These are phyloP conservation scores for Xenoacremonium recifei DNA, from an alignment of 2,329 filamentous ascomycete species.

Conservation along the genomic window DNA sequence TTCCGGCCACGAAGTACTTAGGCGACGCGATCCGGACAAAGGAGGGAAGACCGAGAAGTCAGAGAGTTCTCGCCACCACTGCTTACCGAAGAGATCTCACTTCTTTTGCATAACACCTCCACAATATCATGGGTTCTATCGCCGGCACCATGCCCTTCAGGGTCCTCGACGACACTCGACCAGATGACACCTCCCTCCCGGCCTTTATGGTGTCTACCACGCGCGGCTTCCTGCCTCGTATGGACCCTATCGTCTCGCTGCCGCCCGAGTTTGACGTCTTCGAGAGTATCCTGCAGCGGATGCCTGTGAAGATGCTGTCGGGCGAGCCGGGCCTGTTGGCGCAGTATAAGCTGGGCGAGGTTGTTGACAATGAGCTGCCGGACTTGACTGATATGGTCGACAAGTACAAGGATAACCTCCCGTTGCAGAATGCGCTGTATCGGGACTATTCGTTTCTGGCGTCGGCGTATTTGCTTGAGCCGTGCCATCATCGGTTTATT, in stretches of 20 bases:
- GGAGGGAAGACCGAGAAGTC: constrained; percentile 6
- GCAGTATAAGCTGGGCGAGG: constrained; percentile 68
- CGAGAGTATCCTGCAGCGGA: constrained; percentile 68
- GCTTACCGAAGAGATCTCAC: constrained; percentile 1
- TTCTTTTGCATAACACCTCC: constrained; percentile 10
- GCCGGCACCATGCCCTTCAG: constrained; percentile 44
- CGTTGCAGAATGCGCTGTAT: constrained; percentile 81
- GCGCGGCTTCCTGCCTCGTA: constrained; percentile 71
- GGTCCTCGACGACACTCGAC: constrained; percentile 62
- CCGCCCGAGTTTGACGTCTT: constrained; percentile 73
- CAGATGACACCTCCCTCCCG: constrained; percentile 61
- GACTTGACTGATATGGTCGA: constrained; percentile 75
- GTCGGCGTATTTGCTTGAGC: constrained; percentile 86
- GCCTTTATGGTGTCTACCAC: constrained; percentile 79
- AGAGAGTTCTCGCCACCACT: constrained; percentile 7
- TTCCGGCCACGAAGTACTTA: constrained; percentile 52
- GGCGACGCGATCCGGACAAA: constrained; percentile 30
- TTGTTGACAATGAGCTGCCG: constrained; percentile 71
- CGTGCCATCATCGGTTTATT: constrained; percentile 74
- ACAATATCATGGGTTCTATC: constrained; percentile 40
- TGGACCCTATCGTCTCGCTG: constrained; percentile 60
- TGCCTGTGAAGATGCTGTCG: constrained; percentile 74
- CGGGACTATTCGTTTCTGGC: constrained; percentile 90
- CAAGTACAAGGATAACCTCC: constrained; percentile 69
- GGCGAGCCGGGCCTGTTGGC: constrained; percentile 78